Evolutionary conservation across 495 filamentous ascomycete species (phyloP).

Genomic region (Diplogelasinospora grovesii): DNA sequence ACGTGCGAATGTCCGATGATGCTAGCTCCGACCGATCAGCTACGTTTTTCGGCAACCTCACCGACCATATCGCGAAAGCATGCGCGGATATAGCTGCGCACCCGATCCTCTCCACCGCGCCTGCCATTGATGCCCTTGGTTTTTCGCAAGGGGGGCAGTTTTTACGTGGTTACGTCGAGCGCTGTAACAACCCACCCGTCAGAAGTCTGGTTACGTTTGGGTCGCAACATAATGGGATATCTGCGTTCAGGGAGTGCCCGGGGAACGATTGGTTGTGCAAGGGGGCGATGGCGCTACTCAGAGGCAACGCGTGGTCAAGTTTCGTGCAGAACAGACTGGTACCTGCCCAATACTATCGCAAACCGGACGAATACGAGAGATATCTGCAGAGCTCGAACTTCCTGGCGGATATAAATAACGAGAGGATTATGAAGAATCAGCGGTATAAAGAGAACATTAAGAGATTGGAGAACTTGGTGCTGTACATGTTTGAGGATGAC

Average conservation of each 20-base stretch:
- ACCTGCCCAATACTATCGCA: constrained; percentile 92
- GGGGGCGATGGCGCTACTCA: constrained; percentile 64
- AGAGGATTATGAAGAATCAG: constrained; percentile 65
- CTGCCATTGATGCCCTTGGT: constrained; percentile 81
- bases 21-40: constrained; percentile 62
- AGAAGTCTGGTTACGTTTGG: constrained; percentile 85
- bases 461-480: constrained; percentile 68
- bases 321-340: constrained; percentile 74
- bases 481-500: constrained; percentile 89
- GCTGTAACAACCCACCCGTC: constrained; percentile 78
- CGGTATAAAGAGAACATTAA: constrained; percentile 67
- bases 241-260: constrained; percentile 61
- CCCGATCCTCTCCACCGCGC: constrained; percentile 71
- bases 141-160: constrained; percentile 97
- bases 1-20: constrained; percentile 66
- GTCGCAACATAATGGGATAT: constrained; percentile 89
- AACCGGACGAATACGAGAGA: constrained; percentile 58
- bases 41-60: constrained; percentile 88
- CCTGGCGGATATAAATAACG: constrained; percentile 98
- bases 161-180: constrained; percentile 84
- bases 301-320: constrained; percentile 64
- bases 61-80: constrained; percentile 67
- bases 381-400: constrained; percentile 86
- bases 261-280: constrained; percentile 73
- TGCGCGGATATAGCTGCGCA: constrained; percentile 73